Conservation (phyloP, 2,329 filamentous ascomycete genomes). For the Penicillium fuscoglaucum region DNA sequence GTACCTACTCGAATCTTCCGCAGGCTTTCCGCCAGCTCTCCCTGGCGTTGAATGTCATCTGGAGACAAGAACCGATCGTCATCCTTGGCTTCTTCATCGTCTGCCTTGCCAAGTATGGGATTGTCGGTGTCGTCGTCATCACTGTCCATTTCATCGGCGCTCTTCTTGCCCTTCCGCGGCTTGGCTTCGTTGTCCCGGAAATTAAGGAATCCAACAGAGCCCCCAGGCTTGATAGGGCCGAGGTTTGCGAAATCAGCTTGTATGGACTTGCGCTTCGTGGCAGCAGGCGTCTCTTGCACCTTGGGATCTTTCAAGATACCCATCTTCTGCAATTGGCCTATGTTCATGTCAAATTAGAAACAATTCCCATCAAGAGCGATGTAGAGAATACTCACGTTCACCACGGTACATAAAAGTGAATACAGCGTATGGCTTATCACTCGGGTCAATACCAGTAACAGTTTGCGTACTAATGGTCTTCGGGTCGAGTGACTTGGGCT, state of each 20-base stretch:
- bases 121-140: constrained; percentile 68
- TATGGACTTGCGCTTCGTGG: constrained; percentile 74
- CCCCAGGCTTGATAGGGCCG: constrained; percentile 79
- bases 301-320: constrained; percentile 75
- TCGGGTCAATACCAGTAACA: constrained; percentile 95
- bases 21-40: constrained; percentile 63
- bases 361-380: background rate
- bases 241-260: constrained; percentile 84
- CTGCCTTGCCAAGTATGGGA: constrained; percentile 61
- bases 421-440: constrained; percentile 91
- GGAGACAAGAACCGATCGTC: constrained; percentile 54
- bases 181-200: constrained; percentile 70
- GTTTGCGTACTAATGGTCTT: constrained; percentile 99
- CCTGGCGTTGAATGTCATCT: constrained; percentile 61
- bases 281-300: constrained; percentile 57
- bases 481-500: constrained; percentile 91
- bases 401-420: constrained; percentile 99
- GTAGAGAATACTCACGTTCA: constrained; percentile 66
- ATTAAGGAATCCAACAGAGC: constrained; percentile 83
- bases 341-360: background rate
- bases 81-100: constrained; percentile 57
- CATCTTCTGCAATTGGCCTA: constrained; percentile 95
- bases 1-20: constrained; percentile 63
- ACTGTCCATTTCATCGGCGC: constrained; percentile 70
- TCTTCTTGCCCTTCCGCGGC: constrained; percentile 60